Conservation (phyloP, 1,284 basidiomycete species). For the Apiotrichum mycotoxinovorans region DNA sequence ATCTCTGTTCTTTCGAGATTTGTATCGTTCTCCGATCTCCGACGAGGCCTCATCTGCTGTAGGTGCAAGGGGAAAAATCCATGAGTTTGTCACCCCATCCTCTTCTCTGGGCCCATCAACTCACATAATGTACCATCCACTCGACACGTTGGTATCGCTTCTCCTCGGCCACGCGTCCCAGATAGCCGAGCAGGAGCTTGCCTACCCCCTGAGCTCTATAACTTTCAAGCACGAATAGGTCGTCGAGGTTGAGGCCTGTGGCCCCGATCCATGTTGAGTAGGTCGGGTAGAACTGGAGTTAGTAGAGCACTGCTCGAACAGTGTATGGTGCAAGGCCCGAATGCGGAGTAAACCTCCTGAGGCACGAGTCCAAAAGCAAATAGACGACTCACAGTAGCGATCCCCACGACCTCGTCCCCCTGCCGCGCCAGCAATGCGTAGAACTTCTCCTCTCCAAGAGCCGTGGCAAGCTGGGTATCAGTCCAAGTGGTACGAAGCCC, state of each 20-base stretch:
- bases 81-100: too few relatives aligned
- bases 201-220: neutral
- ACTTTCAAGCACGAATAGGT: neutral
- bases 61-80: too few relatives aligned
- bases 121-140: conserved; percentile 1
- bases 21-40: too few relatives aligned
- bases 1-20: too few relatives aligned
- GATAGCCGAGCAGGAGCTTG: neutral
- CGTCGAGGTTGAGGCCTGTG: neutral
- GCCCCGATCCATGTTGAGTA: neutral
- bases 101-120: too few relatives aligned
- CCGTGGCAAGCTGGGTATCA: neutral
- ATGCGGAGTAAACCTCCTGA: too few relatives aligned
- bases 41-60: too few relatives aligned
- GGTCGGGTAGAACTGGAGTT: neutral
- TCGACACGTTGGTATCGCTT: neutral
- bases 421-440: neutral
- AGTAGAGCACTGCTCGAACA: too few relatives aligned
- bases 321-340: too few relatives aligned
- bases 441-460: neutral
- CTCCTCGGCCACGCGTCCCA: neutral
- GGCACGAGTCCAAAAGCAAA: too few relatives aligned
- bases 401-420: neutral
- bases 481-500: too few relatives aligned
- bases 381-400: neutral